Evolutionary conservation across 1,284 basidiomycete genomes (phyloP), one percentile per base, ranked within the genome.

Genomic region (Sporisorium graminicola): DNA sequence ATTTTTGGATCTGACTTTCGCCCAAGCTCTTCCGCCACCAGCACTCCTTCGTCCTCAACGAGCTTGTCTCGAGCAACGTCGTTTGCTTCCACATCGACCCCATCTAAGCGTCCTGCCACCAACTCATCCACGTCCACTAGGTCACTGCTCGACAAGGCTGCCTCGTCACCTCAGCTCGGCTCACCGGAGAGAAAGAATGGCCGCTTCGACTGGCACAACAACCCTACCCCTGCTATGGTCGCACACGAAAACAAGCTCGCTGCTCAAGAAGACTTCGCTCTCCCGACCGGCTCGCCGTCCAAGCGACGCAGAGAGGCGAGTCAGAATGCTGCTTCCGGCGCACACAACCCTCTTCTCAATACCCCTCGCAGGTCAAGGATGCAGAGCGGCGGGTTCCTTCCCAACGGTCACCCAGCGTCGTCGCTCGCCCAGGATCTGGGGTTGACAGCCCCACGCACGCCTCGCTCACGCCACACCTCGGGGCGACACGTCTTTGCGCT

Each of bases 381-480:
- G 52, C 62, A 77, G 52, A 73, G 69, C 54, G 69, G 68, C 24
- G 68, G 69, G 9, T 70, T 80, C 42, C 53, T 80, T 2, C 70
- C 78, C 33, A 80, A 80, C 33, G 78, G 78, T 14, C 78, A 79
- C 49, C 78, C 77, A 6, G 78, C 78, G 1, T 80, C 78, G 6
- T 80, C 78, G 13, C 65, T 80, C 7, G 78, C 78, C 13, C 77
- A 79, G 57, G 78, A 75, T 54, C 49, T 80, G 8, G 78, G 78
- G 1, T 44, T 80, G 43, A 71, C 69, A 3, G 52, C 72, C 24
- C 70, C 73, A 7, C 52, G 71, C 18, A 75, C 77, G 14, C 72
- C 78, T 7, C 60, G 78, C n/a, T 77, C 75, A 8, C 47, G 75
- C 16, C 68, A 79, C 29, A 65, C 64, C 3, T 75, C 68, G 0